Evolutionary conservation across 202 grass and related monocot species (phyloP), one percentile per base, ranked within the genome.

Genomic region (Schoenoplectus tabernaemontani): DNA sequence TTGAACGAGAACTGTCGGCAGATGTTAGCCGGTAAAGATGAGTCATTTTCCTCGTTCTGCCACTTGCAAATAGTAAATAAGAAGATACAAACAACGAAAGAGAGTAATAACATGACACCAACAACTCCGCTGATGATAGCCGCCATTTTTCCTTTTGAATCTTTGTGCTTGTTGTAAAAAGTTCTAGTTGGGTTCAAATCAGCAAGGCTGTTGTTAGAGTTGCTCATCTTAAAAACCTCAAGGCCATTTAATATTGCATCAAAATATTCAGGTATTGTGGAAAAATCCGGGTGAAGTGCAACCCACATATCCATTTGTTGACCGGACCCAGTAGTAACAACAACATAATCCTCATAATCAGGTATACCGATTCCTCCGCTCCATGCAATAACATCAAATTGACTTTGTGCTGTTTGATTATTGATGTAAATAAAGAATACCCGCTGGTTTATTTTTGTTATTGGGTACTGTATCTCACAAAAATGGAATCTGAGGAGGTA

Each of bases 231-330:
- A 84, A 93, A 97, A 3, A 93, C 88, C 93, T 93, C 90, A 43
- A 97, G 83, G 9, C 93, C 93, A 41, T 97, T 97, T 6, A 97
- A 86, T 46, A 93, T 86, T 9, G 90, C 83, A 85, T 97, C 90
- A 60, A 43, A 91, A 58, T 83, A 88, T 43, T 79, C 3, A 8
- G 88, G 72, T 57, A 3, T 50, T 6, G 7, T 56, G 1, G 13
- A 7, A 11, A 81, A 8, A 79, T 91, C 85, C 16, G 93, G 93
- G 83, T 97, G 85, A 47, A 97, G 83, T 4, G 85, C 85, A 3
- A 93, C 81, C 90, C 87, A 87, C 64, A 97, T 3, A 62, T 93
- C 90, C 44, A 39, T 85, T n/a, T n/a, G n/a, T 80, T 74, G 67
- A 23, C 83, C 87, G 32, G 60, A 73, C 26, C 78, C 87, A 4